Evolutionary conservation across 2,329 filamentous ascomycete genomes (phyloP).

Genomic region (Aureobasidium sp.): DNA sequence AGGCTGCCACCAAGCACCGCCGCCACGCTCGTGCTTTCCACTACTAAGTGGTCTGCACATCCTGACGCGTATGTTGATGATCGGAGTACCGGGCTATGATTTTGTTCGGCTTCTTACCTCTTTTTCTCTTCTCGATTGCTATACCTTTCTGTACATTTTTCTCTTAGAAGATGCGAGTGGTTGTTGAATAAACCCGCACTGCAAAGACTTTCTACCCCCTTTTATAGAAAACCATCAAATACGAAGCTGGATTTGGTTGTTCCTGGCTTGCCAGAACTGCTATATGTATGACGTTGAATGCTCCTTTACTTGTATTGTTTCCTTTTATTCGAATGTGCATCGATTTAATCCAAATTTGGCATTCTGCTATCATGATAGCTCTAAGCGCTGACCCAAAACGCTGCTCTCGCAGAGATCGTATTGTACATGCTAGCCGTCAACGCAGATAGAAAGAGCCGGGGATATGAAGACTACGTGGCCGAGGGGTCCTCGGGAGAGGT

Average conservation of each 20-base stretch:
- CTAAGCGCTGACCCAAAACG: background rate
- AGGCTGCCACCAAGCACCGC: background rate
- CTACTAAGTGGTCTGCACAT: constrained; percentile 4
- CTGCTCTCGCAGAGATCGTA: background rate
- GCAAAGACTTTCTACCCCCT: background rate
- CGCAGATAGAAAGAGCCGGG: background rate
- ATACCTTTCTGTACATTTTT: background rate
- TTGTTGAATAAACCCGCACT: constrained; percentile 2
- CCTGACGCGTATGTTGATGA: background rate
- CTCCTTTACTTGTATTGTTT: background rate
- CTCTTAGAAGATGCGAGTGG: background rate
- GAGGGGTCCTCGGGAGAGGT: background rate
- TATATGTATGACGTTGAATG: background rate
- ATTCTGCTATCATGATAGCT: background rate
- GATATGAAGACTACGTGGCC: background rate
- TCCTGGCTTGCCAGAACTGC: background rate
- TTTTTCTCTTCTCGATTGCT: constrained; percentile 6
- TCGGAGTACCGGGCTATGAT: background rate
- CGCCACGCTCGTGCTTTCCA: constrained; percentile 11
- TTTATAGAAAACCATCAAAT: background rate
- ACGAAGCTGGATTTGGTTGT: background rate
- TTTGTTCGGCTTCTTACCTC: background rate
- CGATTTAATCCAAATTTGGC: too few species aligned
- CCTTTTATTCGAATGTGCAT: background rate
- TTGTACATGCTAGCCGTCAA: background rate